Percentiles rank a stretch among this genome's conserved stretches.
These are phyloP conservation scores for Candida albicans DNA, from an alignment of 1,139 yeast genomes.

Conservation along the genomic window DNA sequence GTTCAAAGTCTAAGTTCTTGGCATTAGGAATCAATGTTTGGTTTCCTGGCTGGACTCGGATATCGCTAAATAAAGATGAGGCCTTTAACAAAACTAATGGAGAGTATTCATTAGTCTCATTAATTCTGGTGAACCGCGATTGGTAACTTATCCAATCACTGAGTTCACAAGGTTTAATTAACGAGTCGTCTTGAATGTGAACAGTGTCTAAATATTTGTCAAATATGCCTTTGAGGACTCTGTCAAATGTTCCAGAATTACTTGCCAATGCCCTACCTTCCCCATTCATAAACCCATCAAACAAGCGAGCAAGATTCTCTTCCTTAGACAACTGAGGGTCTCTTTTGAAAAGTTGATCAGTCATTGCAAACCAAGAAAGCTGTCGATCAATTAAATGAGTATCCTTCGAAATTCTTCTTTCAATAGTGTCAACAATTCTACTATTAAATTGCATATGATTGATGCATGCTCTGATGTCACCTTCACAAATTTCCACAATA, in stretches of 20 bases:
- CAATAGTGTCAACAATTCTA: constrained; percentile 18
- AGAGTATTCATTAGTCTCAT: constrained; percentile 55
- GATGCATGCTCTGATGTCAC: constrained; percentile 83
- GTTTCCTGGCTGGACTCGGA: constrained; percentile 36
- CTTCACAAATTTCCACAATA: constrained; percentile 70
- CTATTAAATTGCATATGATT: constrained; percentile 77
- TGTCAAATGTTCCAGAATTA: constrained; percentile 53
- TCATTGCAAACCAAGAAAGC: constrained; percentile 59
- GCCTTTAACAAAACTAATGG: constrained; percentile 62
- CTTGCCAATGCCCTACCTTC: constrained; percentile 45
- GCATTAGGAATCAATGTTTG: constrained; percentile 36
- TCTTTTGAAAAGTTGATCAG: constrained; percentile 54
- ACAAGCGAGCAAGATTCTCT: constrained; percentile 46
- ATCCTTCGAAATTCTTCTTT: constrained; percentile 10
- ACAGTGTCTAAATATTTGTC: constrained; percentile 54
- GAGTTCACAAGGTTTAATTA: constrained; percentile 59
- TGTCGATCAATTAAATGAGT: constrained; percentile 41
- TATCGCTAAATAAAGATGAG: constrained; percentile 66
- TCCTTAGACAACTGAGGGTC: constrained; percentile 47
- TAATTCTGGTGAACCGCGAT: constrained; percentile 48
- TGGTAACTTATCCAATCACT: constrained; percentile 79
- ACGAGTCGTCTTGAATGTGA: constrained; percentile 62
- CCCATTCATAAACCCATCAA: constrained; percentile 35
- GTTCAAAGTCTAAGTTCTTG: constrained; percentile 46
- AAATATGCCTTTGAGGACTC: constrained; percentile 72